A percentile compares a stretch with the other conserved stretches of the same genome.
Conservation (phyloP, 345 rosid species). For the Salix udensis region DNA sequence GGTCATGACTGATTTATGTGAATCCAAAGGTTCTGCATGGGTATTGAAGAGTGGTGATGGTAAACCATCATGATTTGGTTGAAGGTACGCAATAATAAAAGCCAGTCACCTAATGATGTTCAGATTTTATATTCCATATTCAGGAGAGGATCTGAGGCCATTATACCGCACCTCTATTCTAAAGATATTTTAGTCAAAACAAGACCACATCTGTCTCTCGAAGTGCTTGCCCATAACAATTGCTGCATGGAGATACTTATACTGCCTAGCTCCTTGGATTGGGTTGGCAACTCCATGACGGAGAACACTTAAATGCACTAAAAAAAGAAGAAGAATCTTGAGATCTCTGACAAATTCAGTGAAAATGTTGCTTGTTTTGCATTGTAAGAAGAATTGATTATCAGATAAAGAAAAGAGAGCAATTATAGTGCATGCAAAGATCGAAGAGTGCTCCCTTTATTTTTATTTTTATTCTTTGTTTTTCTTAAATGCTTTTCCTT, state of each 20-base stretch:
- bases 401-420: too few relatives aligned
- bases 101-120: neutral
- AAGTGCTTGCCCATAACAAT: neutral
- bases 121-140: neutral
- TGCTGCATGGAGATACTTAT: too few relatives aligned
- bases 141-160: neutral
- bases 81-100: neutral
- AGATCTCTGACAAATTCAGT: neutral
- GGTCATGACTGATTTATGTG: slow-evolving; percentile 61
- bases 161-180: neutral
- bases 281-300: neutral
- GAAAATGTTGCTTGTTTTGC: neutral
- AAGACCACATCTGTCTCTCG: neutral
- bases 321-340: neutral
- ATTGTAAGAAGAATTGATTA: too few relatives aligned
- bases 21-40: slow-evolving; percentile 55
- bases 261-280: too few relatives aligned
- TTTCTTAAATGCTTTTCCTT: neutral
- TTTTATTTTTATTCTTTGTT: neutral
- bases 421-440: too few relatives aligned
- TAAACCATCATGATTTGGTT: slow-evolving; percentile 19
- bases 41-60: slow-evolving; percentile 45
- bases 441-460: too few relatives aligned
- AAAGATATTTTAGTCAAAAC: neutral
- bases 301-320: neutral